phyloP scores from a whole-genome alignment of 1,139 yeast species.

The Lodderomyces margitis region DNA sequence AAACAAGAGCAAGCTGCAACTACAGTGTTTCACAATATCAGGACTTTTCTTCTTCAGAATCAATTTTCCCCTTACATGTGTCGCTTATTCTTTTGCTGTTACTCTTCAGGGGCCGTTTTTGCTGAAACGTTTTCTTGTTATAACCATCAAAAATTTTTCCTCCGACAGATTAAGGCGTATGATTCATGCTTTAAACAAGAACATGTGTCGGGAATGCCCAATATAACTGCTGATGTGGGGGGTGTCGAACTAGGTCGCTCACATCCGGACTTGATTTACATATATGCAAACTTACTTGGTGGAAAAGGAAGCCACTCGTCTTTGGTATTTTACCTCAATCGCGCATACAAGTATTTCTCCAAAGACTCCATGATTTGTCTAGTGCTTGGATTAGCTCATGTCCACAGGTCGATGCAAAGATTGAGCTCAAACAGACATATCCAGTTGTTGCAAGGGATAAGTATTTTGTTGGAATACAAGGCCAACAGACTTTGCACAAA shows the following conservation, averaged over 20 bases:
- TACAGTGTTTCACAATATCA: slow-evolving; percentile 51
- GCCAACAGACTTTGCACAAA: slow-evolving; percentile 36
- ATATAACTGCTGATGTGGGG: slow-evolving; percentile 48
- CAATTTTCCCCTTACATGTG: slow-evolving; percentile 75
- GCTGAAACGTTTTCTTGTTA: slow-evolving; percentile 66
- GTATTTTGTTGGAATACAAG: slow-evolving; percentile 71
- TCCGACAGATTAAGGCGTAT: slow-evolving; percentile 85
- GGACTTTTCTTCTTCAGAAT: slow-evolving; percentile 61
- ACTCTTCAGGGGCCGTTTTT: slow-evolving; percentile 59
- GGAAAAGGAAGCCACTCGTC: slow-evolving; percentile 83
- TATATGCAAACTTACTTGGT: slow-evolving; percentile 77
- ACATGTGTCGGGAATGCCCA: slow-evolving; percentile 76
- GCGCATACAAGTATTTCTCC: slow-evolving; percentile 60
- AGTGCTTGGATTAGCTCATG: slow-evolving; percentile 72
- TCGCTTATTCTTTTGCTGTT: slow-evolving; percentile 65
- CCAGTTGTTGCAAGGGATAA: slow-evolving; percentile 83
- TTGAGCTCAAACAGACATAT: slow-evolving; percentile 81
- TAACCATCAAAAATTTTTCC: slow-evolving; percentile 83
- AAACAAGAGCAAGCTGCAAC: slow-evolving; percentile 48
- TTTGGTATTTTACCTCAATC: slow-evolving; percentile 64
- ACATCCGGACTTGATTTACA: slow-evolving; percentile 70
- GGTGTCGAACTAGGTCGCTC: slow-evolving; percentile 44
- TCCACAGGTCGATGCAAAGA: slow-evolving; percentile 93
- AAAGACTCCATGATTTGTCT: slow-evolving; percentile 79
- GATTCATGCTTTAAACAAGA: slow-evolving; percentile 60